Conservation (phyloP, 2,329 filamentous ascomycete species). For the Camillea tinctor region DNA sequence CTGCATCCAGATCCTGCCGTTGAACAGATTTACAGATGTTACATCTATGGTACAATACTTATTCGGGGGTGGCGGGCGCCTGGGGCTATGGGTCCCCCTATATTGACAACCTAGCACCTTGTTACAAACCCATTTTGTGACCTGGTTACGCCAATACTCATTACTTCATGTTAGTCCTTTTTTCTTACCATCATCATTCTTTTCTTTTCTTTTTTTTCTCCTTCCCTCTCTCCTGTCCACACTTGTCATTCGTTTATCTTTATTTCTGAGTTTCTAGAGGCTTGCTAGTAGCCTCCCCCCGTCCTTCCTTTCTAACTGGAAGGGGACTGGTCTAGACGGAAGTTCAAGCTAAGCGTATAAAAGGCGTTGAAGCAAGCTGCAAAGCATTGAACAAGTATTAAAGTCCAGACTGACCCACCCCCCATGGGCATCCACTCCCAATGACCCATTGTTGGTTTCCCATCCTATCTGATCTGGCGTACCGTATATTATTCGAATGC, state of each 20-base stretch:
- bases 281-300: constrained; percentile 12
- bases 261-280: constrained; percentile 3
- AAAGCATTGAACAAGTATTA: constrained; percentile 23
- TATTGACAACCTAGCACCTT: constrained; percentile 9
- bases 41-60: neutral
- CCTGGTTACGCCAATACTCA: constrained; percentile 18
- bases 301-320: constrained; percentile 17
- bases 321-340: constrained; percentile 18
- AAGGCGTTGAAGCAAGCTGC: constrained; percentile 13
- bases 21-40: constrained; percentile 17
- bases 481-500: constrained; percentile 19
- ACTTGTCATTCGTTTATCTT: neutral
- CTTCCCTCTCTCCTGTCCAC: neutral
- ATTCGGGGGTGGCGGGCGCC: constrained; percentile 21
- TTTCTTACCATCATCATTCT: constrained; percentile 7
- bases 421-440: constrained; percentile 17
- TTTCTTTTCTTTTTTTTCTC: constrained; percentile 3
- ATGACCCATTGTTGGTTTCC: constrained; percentile 13
- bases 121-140: constrained; percentile 21
- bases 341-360: constrained; percentile 4
- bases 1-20: constrained; percentile 25
- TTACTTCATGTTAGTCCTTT: constrained; percentile 6
- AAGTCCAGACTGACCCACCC: constrained; percentile 27
- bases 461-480: constrained; percentile 19
- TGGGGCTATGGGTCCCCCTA: constrained; percentile 5